Conservation (phyloP, 2,329 filamentous ascomycete genomes). For the Stylonectria norvegica region DNA sequence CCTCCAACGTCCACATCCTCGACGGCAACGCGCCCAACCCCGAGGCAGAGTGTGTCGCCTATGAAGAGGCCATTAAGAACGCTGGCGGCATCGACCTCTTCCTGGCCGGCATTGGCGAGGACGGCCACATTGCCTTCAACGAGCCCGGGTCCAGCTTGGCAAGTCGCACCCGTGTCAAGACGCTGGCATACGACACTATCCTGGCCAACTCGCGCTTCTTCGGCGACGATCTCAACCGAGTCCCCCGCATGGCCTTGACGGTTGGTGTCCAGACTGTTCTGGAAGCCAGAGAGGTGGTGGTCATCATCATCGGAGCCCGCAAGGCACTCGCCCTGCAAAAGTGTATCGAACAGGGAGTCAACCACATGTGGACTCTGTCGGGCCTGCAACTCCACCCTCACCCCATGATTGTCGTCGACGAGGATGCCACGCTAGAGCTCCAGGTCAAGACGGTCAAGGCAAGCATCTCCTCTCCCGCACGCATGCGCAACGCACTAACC, state of each 20-base stretch:
- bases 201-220: constrained; percentile 85
- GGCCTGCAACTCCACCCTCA: constrained; percentile 77
- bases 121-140: constrained; percentile 89
- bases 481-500: constrained; percentile 8
- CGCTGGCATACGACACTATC: constrained; percentile 81
- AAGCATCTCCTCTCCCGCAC: constrained; percentile 11
- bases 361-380: constrained; percentile 89
- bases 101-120: constrained; percentile 78
- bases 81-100: constrained; percentile 82
- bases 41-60: constrained; percentile 71
- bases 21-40: constrained; percentile 76
- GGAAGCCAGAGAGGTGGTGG: constrained; percentile 76
- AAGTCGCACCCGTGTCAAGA: constrained; percentile 80
- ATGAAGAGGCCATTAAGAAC: constrained; percentile 72
- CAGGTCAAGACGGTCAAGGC: constrained; percentile 71
- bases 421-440: constrained; percentile 71
- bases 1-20: constrained; percentile 79
- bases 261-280: constrained; percentile 82
- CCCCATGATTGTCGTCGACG: constrained; percentile 78
- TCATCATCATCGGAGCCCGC: constrained; percentile 77
- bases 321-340: constrained; percentile 77
- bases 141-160: constrained; percentile 77
- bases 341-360: constrained; percentile 77
- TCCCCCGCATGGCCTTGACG: constrained; percentile 78
- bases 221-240: constrained; percentile 66